A percentile compares a stretch with the other conserved stretches of the same genome.
phyloP scores from a whole-genome alignment of 805 yeast species.

The Starmerella riodocensis region DNA sequence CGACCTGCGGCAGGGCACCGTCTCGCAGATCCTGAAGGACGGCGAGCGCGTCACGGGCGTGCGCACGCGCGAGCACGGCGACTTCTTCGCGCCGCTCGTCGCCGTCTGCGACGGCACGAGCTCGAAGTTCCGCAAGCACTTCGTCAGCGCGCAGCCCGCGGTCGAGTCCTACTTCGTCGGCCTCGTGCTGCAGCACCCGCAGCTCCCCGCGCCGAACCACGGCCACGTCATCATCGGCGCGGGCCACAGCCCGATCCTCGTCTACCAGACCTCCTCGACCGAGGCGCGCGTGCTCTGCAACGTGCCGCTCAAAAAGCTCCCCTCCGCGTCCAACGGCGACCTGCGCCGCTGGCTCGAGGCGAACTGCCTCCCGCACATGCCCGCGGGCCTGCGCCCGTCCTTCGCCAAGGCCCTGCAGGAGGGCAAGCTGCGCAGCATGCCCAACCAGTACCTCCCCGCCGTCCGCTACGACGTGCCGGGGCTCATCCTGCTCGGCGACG shows the following conservation, averaged over 20 bases:
- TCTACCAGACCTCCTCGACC: slow-evolving; percentile 70
- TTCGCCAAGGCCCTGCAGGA: slow-evolving; percentile 50
- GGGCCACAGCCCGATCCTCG: slow-evolving; percentile 70
- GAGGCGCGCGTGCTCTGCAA: slow-evolving; percentile 89
- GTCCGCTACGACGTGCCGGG: slow-evolving; percentile 57
- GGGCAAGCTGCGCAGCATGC: slow-evolving; percentile 68
- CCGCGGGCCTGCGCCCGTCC: slow-evolving; percentile 50
- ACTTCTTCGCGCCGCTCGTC: slow-evolving; percentile 48
- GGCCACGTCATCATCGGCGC: slow-evolving; percentile 83
- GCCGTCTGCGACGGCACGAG: slow-evolving; percentile 87
- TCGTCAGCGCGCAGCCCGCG: slow-evolving; percentile 48
- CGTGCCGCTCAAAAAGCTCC: slow-evolving; percentile 55
- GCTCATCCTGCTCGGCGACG: slow-evolving; percentile 74
- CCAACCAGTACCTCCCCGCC: slow-evolving; percentile 83
- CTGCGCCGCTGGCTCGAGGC: slow-evolving; percentile 45
- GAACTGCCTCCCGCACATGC: slow-evolving; percentile 56
- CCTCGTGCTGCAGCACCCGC: slow-evolving; percentile 56
- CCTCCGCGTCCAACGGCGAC: slow-evolving; percentile 46
- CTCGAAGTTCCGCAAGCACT: slow-evolving; percentile 75
- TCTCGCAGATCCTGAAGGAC: slow-evolving; percentile 42
- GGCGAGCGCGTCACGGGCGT: slow-evolving; percentile 61
- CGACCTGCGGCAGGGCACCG: slow-evolving; percentile 71
- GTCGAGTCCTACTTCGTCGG: slow-evolving; percentile 83
- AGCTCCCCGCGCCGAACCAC: slow-evolving; percentile 56
- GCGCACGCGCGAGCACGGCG: slow-evolving; percentile 29